Conservation (phyloP, 2,329 filamentous ascomycete genomes). For the Colletotrichum sublineola region DNA sequence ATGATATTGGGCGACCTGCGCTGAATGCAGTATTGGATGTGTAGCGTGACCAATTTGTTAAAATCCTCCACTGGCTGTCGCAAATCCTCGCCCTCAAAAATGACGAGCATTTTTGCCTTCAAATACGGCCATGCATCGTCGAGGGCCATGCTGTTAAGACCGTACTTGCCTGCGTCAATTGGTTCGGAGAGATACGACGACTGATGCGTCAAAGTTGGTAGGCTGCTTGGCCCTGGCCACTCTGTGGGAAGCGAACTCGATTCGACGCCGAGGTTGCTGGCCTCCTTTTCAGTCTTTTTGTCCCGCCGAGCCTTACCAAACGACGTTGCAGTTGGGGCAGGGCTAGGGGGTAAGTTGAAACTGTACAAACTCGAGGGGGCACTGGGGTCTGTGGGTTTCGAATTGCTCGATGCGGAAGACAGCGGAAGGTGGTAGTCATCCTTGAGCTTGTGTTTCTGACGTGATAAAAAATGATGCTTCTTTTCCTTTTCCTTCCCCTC, state of each 20-base stretch:
- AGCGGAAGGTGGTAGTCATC: constrained; percentile 80
- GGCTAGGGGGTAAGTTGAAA: constrained; percentile 80
- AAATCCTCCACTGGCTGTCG: constrained; percentile 87
- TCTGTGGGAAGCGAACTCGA: constrained; percentile 57
- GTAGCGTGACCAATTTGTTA: constrained; percentile 82
- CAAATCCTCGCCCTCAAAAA: constrained; percentile 86
- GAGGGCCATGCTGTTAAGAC: constrained; percentile 76
- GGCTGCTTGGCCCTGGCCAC: constrained; percentile 68
- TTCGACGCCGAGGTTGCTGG: constrained; percentile 66
- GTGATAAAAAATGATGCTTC: constrained; percentile 83
- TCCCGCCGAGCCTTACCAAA: constrained; percentile 91
- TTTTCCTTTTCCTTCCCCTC: constrained; percentile 78
- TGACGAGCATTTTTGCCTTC: constrained; percentile 79
- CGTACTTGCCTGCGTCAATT: constrained; percentile 68
- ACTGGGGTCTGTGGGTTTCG: constrained; percentile 79
- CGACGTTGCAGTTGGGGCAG: constrained; percentile 71
- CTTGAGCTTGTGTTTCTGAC: constrained; percentile 84
- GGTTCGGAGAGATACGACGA: constrained; percentile 64
- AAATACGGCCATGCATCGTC: constrained; percentile 89
- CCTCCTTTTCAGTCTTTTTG: constrained; percentile 79
- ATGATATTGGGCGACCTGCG: constrained; percentile 78
- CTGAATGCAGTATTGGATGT: constrained; percentile 83
- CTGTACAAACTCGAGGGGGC: constrained; percentile 84
- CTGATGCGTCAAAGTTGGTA: constrained; percentile 59
- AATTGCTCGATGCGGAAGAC: constrained; percentile 83